phyloP scores from a whole-genome alignment of 1,139 yeast species.

The Nakaseomyces delphensis region DNA sequence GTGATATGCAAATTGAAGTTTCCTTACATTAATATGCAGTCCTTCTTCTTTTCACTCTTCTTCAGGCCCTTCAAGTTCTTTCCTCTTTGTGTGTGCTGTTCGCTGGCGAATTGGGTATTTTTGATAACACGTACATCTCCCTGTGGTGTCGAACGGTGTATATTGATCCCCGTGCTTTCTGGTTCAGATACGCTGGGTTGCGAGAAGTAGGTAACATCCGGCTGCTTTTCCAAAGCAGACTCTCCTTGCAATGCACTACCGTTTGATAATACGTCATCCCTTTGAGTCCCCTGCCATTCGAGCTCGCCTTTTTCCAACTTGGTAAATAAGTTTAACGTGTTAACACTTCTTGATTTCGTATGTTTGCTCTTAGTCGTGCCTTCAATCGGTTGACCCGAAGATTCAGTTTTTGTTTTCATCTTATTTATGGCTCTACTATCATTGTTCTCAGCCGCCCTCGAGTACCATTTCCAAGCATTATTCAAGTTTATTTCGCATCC shows the following conservation, averaged over 20 bases:
- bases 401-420: constrained; percentile 14
- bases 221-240: background rate
- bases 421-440: constrained; percentile 52
- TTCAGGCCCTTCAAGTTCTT: too few species aligned
- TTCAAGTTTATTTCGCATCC: constrained; percentile 59
- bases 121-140: background rate
- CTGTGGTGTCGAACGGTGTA: constrained; percentile 1
- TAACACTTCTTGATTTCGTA: constrained; percentile 11
- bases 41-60: constrained; percentile 29
- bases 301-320: constrained; percentile 1
- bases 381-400: background rate
- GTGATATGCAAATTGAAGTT: background rate
- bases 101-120: background rate
- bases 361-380: constrained; percentile 7
- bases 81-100: constrained; percentile 5
- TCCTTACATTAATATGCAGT: constrained; percentile 36
- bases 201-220: background rate
- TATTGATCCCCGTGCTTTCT: background rate
- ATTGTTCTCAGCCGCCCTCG: constrained; percentile 63
- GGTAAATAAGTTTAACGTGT: constrained; percentile 13
- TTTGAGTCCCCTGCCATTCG: background rate
- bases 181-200: background rate
- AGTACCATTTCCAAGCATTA: constrained; percentile 68
- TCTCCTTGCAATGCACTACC: background rate
- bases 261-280: background rate